phyloP scores from a whole-genome alignment of 371 early-diverging fungal species.

The Zychaea mexicana region DNA sequence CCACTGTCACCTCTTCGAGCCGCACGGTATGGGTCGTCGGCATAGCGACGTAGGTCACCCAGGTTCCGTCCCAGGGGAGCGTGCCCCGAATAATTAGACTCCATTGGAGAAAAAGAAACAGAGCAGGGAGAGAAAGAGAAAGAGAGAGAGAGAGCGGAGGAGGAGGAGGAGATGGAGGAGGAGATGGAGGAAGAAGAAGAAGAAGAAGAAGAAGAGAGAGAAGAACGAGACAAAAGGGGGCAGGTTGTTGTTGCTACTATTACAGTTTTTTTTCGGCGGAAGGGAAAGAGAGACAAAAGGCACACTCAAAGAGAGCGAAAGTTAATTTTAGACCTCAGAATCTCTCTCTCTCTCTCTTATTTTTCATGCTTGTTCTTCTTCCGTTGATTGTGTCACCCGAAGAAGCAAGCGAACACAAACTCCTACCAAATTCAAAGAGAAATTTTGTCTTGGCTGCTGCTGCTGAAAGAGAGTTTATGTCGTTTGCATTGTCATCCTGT shows the following conservation, averaged over 20 bases:
- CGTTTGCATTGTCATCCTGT: too few relatives aligned
- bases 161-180: background rate
- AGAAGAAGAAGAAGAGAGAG: background rate
- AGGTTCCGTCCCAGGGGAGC: background rate
- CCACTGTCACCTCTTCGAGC: constrained; percentile 1
- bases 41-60: background rate
- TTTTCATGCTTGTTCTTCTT: constrained; percentile 3
- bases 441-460: background rate
- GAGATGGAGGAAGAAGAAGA: background rate
- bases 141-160: background rate
- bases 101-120: background rate
- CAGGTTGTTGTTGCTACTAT: too few relatives aligned
- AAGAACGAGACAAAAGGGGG: background rate
- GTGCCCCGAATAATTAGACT: background rate
- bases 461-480: too few relatives aligned
- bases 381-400: background rate
- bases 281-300: background rate
- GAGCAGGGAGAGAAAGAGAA: too few relatives aligned
- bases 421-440: too few relatives aligned
- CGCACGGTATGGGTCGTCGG: constrained; percentile 11
- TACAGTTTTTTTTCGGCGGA: too few relatives aligned
- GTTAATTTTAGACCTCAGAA: constrained; percentile 6
- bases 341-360: too few relatives aligned
- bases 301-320: background rate
- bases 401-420: background rate